Percentiles rank a stretch among this genome's conserved stretches.
Evolutionary conservation across 495 filamentous ascomycete genomes (phyloP).

Genomic region (Pseudoneurospora amorphoporcata): DNA sequence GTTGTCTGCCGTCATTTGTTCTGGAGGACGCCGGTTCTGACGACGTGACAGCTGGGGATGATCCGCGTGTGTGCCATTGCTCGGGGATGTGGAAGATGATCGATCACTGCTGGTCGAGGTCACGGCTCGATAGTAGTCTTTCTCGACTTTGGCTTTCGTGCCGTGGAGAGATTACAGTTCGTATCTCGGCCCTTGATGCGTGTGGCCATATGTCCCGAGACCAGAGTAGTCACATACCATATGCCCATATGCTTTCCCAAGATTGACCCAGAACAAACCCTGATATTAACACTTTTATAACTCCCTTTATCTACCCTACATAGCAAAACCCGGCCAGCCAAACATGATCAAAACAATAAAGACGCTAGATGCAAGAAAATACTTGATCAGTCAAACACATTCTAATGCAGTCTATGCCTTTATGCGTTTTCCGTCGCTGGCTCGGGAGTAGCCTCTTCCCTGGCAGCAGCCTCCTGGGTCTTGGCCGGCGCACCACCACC

Average conservation of each 20-base stretch:
- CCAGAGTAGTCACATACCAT: not conserved
- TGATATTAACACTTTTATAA: not conserved
- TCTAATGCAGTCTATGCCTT: not conserved
- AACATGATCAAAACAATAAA: not conserved
- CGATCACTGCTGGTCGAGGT: not conserved
- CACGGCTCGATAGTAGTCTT: not conserved
- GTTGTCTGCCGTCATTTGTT: not conserved
- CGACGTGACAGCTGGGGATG: not conserved
- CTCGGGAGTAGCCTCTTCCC: not conserved
- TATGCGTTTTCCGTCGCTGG: not conserved
- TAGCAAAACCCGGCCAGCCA: not conserved
- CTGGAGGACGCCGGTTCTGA: not conserved
- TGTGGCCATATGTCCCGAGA: not conserved
- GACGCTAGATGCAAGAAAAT: not conserved
- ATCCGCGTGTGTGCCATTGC: not conserved
- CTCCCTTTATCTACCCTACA: not conserved
- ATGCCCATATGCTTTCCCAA: not conserved
- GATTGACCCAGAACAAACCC: not conserved
- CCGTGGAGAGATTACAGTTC: not conserved
- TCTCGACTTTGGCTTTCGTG: not conserved
- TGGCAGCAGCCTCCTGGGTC: not conserved
- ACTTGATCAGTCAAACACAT: not conserved
- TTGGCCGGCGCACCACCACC: constrained; percentile 8
- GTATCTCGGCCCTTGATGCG: not conserved
- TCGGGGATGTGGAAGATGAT: not conserved